Percentiles rank a stretch among this genome's conserved stretches.
phyloP scores from a whole-genome alignment of 129 eudicot genomes.

The Centaurea solstitialis region DNA sequence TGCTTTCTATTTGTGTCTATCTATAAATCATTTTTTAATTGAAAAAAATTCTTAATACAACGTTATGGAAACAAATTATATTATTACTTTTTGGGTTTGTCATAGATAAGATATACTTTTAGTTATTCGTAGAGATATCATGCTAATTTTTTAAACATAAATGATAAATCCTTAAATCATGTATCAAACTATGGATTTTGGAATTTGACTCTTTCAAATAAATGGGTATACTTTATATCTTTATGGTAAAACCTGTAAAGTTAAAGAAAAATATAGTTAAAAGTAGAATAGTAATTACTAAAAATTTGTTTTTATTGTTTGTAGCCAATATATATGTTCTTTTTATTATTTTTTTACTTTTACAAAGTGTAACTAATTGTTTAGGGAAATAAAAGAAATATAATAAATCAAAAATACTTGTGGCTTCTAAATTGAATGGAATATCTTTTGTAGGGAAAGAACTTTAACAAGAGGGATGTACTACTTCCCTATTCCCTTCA shows the following conservation, averaged over 20 bases:
- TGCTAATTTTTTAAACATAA: background rate
- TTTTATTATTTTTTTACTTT: too few species aligned
- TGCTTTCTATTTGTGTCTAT: constrained; percentile 34
- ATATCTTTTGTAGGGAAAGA: constrained; percentile 20
- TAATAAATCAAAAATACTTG: constrained; percentile 11
- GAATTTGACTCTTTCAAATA: background rate
- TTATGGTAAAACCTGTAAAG: background rate
- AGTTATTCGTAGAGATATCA: background rate
- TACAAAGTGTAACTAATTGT: background rate
- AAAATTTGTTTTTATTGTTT: background rate
- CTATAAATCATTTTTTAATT: constrained; percentile 2
- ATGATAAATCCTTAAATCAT: background rate
- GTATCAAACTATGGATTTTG: background rate
- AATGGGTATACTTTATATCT: background rate
- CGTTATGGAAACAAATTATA: background rate
- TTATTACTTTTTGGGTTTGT: background rate
- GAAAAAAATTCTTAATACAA: background rate
- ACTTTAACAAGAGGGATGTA: constrained; percentile 41
- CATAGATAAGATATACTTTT: background rate
- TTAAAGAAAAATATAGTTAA: background rate
- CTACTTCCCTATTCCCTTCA: constrained; percentile 35
- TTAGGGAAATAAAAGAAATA: background rate
- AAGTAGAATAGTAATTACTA: background rate
- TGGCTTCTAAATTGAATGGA: constrained; percentile 23
- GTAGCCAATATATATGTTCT: background rate